Conservation (phyloP, 2,329 filamentous ascomycete genomes). For the Byssothecium circinans region DNA sequence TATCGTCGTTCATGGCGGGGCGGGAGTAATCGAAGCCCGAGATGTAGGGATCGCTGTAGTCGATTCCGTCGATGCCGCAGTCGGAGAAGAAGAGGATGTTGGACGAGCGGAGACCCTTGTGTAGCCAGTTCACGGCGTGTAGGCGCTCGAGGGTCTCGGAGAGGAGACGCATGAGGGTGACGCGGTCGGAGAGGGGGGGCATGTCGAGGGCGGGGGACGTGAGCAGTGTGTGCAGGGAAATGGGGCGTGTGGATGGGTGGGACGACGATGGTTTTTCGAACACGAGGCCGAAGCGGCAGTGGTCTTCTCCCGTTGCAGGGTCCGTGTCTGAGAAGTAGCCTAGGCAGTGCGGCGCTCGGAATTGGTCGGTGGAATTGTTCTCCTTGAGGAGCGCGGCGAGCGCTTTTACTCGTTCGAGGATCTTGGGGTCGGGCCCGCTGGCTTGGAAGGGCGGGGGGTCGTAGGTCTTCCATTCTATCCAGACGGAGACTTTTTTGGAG, state of each 20-base stretch:
- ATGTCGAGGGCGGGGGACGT: conserved; percentile 24
- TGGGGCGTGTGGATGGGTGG: conserved; percentile 45
- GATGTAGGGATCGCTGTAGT: conserved; percentile 49
- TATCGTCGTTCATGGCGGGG: conserved; percentile 53
- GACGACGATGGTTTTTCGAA: conserved; percentile 54
- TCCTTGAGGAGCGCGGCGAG: conserved; percentile 38
- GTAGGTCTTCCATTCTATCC: conserved; percentile 44
- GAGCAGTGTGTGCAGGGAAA: conserved; percentile 55
- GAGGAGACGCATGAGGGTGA: conserved; percentile 55
- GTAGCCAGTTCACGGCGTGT: conserved; percentile 60
- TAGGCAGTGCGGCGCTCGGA: conserved; percentile 39
- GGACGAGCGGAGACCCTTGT: conserved; percentile 59
- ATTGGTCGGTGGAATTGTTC: conserved; percentile 31
- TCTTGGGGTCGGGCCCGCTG: conserved; percentile 27
- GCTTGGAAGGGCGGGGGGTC: conserved; percentile 24
- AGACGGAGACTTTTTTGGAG: conserved; percentile 26
- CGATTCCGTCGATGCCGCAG: conserved; percentile 23
- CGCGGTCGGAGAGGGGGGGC: conserved; percentile 56
- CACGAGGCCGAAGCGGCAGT: conserved; percentile 55
- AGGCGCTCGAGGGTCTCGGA: conserved; percentile 58
- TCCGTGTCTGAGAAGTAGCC: conserved; percentile 41
- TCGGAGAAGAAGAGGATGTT: conserved; percentile 57
- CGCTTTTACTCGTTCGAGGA: conserved; percentile 34
- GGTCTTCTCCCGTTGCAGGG: conserved; percentile 17
- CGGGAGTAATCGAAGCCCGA: conserved; percentile 60